phyloP scores from a whole-genome alignment of 345 rosid genomes.

The Garcia nutans region DNA sequence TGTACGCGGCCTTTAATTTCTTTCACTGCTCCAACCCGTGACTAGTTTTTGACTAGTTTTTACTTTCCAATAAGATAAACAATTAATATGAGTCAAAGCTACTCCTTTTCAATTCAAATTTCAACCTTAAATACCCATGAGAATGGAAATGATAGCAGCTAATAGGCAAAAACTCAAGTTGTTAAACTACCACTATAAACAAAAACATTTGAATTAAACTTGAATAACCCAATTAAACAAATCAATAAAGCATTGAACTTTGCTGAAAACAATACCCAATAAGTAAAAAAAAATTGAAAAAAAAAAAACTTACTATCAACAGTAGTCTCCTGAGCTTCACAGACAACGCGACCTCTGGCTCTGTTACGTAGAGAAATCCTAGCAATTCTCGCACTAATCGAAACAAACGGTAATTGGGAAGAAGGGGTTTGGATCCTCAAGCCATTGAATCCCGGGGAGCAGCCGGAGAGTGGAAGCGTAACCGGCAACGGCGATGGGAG shows the following conservation, averaged over 20 bases:
- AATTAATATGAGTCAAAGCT: background rate
- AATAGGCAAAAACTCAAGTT: too few species aligned
- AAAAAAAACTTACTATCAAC: conserved; percentile 40
- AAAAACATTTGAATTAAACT: background rate
- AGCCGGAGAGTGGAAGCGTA: conserved; percentile 22
- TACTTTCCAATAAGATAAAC: background rate
- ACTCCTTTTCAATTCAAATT: too few species aligned
- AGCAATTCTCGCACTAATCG: conserved; percentile 27
- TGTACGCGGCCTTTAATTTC: too few species aligned
- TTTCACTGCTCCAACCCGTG: too few species aligned
- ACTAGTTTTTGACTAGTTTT: background rate
- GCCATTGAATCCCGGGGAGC: conserved; percentile 44
- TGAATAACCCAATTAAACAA: background rate
- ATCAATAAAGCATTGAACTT: background rate
- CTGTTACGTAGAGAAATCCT: conserved; percentile 31
- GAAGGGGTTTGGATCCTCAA: conserved; percentile 44
- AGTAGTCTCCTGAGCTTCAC: conserved; percentile 57
- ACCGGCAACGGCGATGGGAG: conserved; percentile 26
- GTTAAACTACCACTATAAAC: too few species aligned
- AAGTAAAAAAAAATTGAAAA: background rate
- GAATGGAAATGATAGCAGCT: too few species aligned
- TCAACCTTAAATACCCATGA: background rate
- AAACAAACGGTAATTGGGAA: conserved; percentile 23
- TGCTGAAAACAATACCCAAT: background rate
- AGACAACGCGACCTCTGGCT: conserved; percentile 36